Percentiles rank a stretch among this genome's conserved stretches.
Evolutionary conservation across 495 filamentous ascomycete species (phyloP).

Genomic region (Saxophila tyrrhenica): DNA sequence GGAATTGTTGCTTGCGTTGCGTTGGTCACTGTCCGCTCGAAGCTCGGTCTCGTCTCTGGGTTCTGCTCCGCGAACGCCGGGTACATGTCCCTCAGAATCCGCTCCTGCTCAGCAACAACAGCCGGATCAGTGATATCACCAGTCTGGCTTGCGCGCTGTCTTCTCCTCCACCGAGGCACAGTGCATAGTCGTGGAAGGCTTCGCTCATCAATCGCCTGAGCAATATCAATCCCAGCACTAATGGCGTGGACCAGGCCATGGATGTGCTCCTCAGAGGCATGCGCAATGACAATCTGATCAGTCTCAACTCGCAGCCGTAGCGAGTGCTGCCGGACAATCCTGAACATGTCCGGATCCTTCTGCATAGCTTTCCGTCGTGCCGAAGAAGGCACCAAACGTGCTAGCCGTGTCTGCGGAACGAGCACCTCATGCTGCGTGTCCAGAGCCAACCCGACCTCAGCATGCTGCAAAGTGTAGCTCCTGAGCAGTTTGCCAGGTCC

Average conservation of each 20-base stretch:
- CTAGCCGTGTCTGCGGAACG: slow-evolving; percentile 23
- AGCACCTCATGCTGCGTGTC: slow-evolving; percentile 46
- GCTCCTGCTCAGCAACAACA: slow-evolving; percentile 21
- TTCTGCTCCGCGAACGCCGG: slow-evolving; percentile 10
- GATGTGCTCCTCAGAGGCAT: slow-evolving; percentile 40
- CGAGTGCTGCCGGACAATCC: slow-evolving; percentile 38
- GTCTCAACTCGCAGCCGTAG: slow-evolving; percentile 52
- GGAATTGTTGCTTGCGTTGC: not conserved
- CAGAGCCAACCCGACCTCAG: slow-evolving; percentile 52
- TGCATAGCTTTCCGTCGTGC: slow-evolving; percentile 23
- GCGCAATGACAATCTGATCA: slow-evolving; percentile 53
- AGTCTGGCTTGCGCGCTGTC: slow-evolving; percentile 11
- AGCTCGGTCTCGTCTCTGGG: not conserved
- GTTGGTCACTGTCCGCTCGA: not conserved
- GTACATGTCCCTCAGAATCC: slow-evolving; percentile 21
- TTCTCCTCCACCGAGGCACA: slow-evolving; percentile 27
- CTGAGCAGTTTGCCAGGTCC: slow-evolving; percentile 35
- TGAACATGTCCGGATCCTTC: slow-evolving; percentile 27
- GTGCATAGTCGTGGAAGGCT: slow-evolving; percentile 44
- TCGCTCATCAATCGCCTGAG: slow-evolving; percentile 42
- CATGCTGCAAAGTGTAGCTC: slow-evolving; percentile 51
- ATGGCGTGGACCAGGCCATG: slow-evolving; percentile 45
- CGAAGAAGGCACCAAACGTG: slow-evolving; percentile 22
- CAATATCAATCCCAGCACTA: slow-evolving; percentile 42
- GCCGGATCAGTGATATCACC: slow-evolving; percentile 12